A percentile compares a stretch with the other conserved stretches of the same genome.
phyloP scores from a whole-genome alignment of 129 eudicot genomes.

The Kitagawia praeruptora region DNA sequence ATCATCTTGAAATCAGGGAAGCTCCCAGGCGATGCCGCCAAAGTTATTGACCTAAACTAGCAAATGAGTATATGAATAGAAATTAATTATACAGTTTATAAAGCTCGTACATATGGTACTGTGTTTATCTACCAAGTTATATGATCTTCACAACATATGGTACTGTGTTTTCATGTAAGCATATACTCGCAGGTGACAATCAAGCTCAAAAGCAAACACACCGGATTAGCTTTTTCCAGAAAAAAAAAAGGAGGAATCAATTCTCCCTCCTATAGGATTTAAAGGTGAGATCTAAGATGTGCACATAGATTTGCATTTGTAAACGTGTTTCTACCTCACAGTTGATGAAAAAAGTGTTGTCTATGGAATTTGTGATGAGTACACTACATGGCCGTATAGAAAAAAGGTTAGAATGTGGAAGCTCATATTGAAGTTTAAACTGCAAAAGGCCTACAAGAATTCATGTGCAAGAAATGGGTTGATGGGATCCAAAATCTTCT shows the following conservation, averaged over 20 bases:
- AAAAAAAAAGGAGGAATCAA: too few relatives aligned
- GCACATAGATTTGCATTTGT: too few relatives aligned
- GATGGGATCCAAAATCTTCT: constrained; percentile 58
- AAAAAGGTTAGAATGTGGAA: constrained; percentile 39
- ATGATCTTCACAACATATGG: background rate
- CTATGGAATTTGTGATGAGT: constrained; percentile 62
- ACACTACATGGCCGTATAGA: constrained; percentile 48
- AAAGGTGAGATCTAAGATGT: too few relatives aligned
- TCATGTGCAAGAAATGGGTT: constrained; percentile 91
- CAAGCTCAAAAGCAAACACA: constrained; percentile 64
- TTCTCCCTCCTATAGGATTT: background rate
- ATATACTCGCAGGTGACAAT: constrained; percentile 41
- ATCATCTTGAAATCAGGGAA: constrained; percentile 84
- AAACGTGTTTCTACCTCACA: background rate
- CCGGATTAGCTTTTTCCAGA: too few relatives aligned
- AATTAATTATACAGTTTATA: background rate
- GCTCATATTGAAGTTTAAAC: constrained; percentile 67
- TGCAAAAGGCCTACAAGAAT: constrained; percentile 64
- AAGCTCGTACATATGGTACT: background rate
- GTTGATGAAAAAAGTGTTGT: constrained; percentile 38
- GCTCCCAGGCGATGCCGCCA: constrained; percentile 79
- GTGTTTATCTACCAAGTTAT: background rate
- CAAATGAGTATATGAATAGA: constrained; percentile 4
- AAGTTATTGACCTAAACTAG: constrained; percentile 70
- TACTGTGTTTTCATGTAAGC: constrained; percentile 3